phyloP scores from a whole-genome alignment of 495 filamentous ascomycete genomes.

The Neohortaea acidophila region DNA sequence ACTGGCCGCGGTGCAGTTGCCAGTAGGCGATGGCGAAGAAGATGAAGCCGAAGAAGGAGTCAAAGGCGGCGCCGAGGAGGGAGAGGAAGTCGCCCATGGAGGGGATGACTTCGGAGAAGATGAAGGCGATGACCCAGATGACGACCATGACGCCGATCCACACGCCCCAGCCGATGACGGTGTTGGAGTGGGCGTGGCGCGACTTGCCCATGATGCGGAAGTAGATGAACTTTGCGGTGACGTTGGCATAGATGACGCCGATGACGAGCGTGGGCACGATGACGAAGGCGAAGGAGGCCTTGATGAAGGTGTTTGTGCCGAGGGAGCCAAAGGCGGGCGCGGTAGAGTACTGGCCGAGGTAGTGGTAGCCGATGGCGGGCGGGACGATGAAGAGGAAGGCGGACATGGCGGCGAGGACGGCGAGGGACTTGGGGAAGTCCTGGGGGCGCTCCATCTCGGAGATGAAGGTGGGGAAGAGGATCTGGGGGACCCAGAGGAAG shows the following conservation, averaged over 20 bases:
- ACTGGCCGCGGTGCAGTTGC: conserved; percentile 40
- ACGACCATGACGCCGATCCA: conserved; percentile 58
- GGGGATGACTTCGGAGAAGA: conserved; percentile 74
- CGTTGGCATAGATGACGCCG: conserved; percentile 71
- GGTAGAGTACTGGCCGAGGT: conserved; percentile 68
- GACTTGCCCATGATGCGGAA: conserved; percentile 64
- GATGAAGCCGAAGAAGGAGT: conserved; percentile 84
- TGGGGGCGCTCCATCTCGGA: conserved; percentile 73
- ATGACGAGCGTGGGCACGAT: conserved; percentile 78
- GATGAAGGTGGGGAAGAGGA: conserved; percentile 77
- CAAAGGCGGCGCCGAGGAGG: conserved; percentile 76
- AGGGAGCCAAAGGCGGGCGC: conserved; percentile 69
- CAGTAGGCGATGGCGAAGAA: conserved; percentile 80
- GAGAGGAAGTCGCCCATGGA: conserved; percentile 73
- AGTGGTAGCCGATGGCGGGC: conserved; percentile 58
- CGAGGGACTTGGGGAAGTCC: conserved; percentile 79
- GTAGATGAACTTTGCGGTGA: conserved; percentile 68
- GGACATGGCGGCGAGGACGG: conserved; percentile 67
- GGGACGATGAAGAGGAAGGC: conserved; percentile 64
- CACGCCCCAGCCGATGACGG: conserved; percentile 56
- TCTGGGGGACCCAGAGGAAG: conserved; percentile 84
- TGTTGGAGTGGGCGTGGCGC: conserved; percentile 59
- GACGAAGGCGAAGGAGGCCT: conserved; percentile 79
- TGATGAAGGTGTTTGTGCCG: conserved; percentile 52
- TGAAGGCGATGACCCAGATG: conserved; percentile 64